These are phyloP conservation scores for Sclerotinia trifoliorum DNA, from an alignment of 2,329 filamentous ascomycete genomes.

Conservation along the genomic window DNA sequence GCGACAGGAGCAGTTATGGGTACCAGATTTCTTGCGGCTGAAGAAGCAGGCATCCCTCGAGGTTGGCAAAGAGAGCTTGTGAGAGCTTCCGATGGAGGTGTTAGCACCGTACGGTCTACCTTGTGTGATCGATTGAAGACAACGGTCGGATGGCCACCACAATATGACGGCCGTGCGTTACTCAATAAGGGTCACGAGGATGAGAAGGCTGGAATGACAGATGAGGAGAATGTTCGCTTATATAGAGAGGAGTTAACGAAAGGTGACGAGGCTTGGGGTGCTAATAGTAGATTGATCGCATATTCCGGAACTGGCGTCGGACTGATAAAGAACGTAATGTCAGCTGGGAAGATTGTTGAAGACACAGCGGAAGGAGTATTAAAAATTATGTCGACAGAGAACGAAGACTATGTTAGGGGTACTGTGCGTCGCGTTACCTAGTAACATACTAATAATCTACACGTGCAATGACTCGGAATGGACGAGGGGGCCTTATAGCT, in stretches of 20 bases:
- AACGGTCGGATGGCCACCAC: constrained; percentile 56
- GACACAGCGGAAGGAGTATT: not conserved
- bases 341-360: constrained; percentile 51
- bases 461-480: accelerated
- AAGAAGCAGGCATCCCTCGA: constrained; percentile 47
- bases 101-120: constrained; percentile 48
- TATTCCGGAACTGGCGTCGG: constrained; percentile 65
- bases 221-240: constrained; percentile 43
- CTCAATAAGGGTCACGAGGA: constrained; percentile 54
- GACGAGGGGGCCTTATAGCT: not conserved
- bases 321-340: constrained; percentile 50
- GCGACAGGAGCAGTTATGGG: constrained; percentile 48
- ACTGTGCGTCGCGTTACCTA: not conserved
- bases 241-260: constrained; percentile 47
- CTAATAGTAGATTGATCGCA: constrained; percentile 54
- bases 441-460: not conserved
- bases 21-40: constrained; percentile 49
- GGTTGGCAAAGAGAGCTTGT: constrained; percentile 51
- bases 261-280: constrained; percentile 53
- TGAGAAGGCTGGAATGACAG: constrained; percentile 40
- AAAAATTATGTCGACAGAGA: not conserved
- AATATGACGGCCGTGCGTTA: constrained; percentile 57
- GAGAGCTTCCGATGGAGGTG: constrained; percentile 49
- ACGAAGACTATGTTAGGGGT: not conserved
- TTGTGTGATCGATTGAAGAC: constrained; percentile 54